These are phyloP conservation scores for Penicillium palitans DNA, from an alignment of 2,329 filamentous ascomycete species.

Conservation along the genomic window DNA sequence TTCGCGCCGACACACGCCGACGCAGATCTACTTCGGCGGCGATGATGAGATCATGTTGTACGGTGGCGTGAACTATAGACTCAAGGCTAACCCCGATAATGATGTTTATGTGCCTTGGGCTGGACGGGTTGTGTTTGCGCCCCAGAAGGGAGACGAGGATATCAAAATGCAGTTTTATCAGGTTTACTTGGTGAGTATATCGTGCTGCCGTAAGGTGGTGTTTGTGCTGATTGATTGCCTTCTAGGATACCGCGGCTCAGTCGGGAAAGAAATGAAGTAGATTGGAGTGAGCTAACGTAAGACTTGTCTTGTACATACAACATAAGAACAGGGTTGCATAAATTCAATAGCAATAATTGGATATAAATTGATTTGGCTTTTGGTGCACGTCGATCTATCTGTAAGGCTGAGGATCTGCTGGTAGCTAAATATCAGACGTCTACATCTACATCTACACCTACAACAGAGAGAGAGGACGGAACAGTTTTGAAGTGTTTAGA, in stretches of 20 bases:
- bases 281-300: background rate
- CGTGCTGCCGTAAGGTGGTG: background rate
- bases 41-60: conserved; percentile 41
- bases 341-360: background rate
- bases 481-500: conserved; percentile 29
- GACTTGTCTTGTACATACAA: background rate
- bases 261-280: conserved; percentile 34
- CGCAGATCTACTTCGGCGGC: conserved; percentile 35
- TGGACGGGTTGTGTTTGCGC: conserved; percentile 38
- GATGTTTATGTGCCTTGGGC: conserved; percentile 42
- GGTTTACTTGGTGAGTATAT: conserved; percentile 40
- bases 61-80: conserved; percentile 37
- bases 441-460: conserved; percentile 12
- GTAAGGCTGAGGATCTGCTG: background rate
- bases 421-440: background rate
- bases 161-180: conserved; percentile 44
- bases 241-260: conserved; percentile 37
- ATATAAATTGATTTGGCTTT: background rate
- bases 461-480: conserved; percentile 10
- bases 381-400: background rate
- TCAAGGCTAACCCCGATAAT: conserved; percentile 31
- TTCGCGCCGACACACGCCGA: conserved; percentile 34
- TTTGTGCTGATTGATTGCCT: conserved; percentile 5
- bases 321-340: background rate
- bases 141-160: conserved; percentile 19